These are phyloP conservation scores for Mycena chlorophos DNA, from an alignment of 768 basidiomycete genomes.

Conservation along the genomic window DNA sequence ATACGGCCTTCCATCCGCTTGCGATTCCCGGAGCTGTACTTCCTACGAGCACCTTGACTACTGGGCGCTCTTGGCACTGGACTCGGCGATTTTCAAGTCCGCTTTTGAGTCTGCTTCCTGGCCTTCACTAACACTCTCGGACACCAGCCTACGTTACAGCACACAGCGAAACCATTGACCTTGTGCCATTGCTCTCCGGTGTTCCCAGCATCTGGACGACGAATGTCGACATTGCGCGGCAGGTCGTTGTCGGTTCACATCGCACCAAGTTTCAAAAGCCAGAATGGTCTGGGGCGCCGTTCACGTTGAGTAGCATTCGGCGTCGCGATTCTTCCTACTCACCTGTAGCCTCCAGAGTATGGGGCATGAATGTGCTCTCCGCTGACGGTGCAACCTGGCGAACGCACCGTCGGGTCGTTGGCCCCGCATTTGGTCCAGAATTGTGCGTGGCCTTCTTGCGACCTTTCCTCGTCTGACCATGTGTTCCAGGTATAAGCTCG, in stretches of 20 bases:
- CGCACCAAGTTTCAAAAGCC: constrained; percentile 45
- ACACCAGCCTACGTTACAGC: constrained; percentile 18
- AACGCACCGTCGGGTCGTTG: constrained; percentile 35
- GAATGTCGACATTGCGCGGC: constrained; percentile 48
- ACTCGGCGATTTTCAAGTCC: constrained; percentile 24
- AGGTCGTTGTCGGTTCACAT: constrained; percentile 41
- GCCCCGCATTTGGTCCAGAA: constrained; percentile 33
- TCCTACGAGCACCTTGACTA: constrained; percentile 30
- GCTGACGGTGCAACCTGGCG: constrained; percentile 34
- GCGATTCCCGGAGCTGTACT: constrained; percentile 27
- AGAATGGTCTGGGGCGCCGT: constrained; percentile 27
- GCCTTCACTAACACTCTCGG: background rate
- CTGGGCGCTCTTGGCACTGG: constrained; percentile 30
- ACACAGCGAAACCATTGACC: constrained; percentile 26
- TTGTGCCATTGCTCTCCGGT: constrained; percentile 34
- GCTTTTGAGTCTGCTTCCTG: background rate
- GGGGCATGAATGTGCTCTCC: constrained; percentile 35
- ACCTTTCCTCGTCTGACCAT: background rate
- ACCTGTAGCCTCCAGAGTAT: constrained; percentile 18
- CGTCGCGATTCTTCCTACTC: background rate
- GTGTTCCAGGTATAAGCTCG: constrained; percentile 36
- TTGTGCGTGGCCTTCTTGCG: constrained; percentile 19
- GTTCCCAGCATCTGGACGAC: constrained; percentile 40
- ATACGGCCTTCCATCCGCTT: constrained; percentile 31
- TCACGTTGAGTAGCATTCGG: constrained; percentile 31